These are phyloP conservation scores for Pyrenophora teres DNA, from an alignment of 2,329 filamentous ascomycete species.

Conservation along the genomic window DNA sequence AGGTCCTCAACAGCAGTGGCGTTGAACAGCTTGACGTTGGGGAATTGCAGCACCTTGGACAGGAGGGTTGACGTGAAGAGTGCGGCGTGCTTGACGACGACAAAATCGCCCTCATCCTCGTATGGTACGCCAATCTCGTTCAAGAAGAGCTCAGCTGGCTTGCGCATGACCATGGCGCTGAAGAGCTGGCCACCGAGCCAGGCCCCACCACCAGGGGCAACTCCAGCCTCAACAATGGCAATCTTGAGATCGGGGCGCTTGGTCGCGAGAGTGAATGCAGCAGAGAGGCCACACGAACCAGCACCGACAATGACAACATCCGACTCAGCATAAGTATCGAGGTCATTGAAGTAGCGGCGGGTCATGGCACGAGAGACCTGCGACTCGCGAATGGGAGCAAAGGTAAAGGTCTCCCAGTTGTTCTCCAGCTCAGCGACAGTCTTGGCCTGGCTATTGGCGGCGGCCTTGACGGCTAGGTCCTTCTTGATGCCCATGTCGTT, in stretches of 20 bases:
- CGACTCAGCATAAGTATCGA: slow-evolving; percentile 87
- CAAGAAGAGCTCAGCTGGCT: slow-evolving; percentile 85
- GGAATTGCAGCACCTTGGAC: slow-evolving; percentile 79
- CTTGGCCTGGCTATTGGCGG: slow-evolving; percentile 54
- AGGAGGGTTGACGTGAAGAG: slow-evolving; percentile 89
- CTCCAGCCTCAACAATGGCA: slow-evolving; percentile 85
- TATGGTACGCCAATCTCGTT: slow-evolving; percentile 80
- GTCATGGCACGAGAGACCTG: slow-evolving; percentile 95
- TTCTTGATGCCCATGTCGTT: slow-evolving; percentile 41
- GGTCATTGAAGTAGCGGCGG: slow-evolving; percentile 86
- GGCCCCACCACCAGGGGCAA: slow-evolving; percentile 81
- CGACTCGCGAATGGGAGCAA: slow-evolving; percentile 85
- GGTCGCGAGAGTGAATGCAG: slow-evolving; percentile 82
- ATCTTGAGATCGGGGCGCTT: slow-evolving; percentile 89
- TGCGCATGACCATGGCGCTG: slow-evolving; percentile 93
- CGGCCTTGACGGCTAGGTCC: slow-evolving; percentile 54
- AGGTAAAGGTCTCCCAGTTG: slow-evolving; percentile 82
- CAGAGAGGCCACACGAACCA: slow-evolving; percentile 82
- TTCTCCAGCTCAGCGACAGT: slow-evolving; percentile 69
- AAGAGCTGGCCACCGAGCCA: slow-evolving; percentile 96
- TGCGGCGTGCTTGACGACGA: slow-evolving; percentile 92
- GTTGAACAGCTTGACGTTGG: slow-evolving; percentile 96
- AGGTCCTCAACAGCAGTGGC: slow-evolving; percentile 90
- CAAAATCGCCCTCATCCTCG: slow-evolving; percentile 85
- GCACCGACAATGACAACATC: slow-evolving; percentile 94